phyloP scores from a whole-genome alignment of 768 basidiomycete genomes.

The Lactarius pseudohatsudake region DNA sequence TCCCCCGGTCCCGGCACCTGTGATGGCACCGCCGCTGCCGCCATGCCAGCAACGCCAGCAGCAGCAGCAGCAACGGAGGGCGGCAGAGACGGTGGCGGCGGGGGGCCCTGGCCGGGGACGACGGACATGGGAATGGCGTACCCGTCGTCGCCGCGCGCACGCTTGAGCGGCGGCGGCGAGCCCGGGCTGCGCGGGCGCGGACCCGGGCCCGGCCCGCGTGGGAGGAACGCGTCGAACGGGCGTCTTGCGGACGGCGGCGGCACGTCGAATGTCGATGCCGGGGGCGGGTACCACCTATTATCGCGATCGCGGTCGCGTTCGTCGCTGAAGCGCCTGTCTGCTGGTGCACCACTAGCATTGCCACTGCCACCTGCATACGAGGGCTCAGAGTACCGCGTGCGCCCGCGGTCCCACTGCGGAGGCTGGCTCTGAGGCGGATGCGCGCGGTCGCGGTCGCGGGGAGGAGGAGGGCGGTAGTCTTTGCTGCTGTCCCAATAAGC shows the following conservation, averaged over 20 bases:
- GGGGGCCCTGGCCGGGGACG: not conserved
- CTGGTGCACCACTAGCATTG: too few species aligned
- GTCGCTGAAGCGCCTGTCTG: constrained; percentile 18
- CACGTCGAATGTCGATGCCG: not conserved
- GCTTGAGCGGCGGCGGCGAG: constrained; percentile 25
- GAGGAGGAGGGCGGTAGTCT: constrained; percentile 5
- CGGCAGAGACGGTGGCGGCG: not conserved
- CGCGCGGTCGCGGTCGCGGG: constrained; percentile 13
- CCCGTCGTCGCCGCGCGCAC: constrained; percentile 24
- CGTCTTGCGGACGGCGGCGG: not conserved
- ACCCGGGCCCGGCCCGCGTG: constrained; percentile 15
- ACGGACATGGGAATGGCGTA: constrained; percentile 10
- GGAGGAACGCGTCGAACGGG: constrained; percentile 2
- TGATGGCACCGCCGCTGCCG: not conserved
- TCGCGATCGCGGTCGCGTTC: constrained; percentile 24
- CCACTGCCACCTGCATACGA: not conserved
- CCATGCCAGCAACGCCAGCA: not conserved
- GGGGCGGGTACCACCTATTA: constrained; percentile 14
- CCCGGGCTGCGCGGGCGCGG: constrained; percentile 27
- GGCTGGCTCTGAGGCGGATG: not conserved
- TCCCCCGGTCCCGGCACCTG: not conserved
- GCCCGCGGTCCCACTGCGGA: constrained; percentile 16
- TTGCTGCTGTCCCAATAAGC: constrained; percentile 13
- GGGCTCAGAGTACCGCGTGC: constrained; percentile 20
- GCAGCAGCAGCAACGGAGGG: not conserved